phyloP scores from a whole-genome alignment of 768 basidiomycete species.

The Panaeolus cyanescens region DNA sequence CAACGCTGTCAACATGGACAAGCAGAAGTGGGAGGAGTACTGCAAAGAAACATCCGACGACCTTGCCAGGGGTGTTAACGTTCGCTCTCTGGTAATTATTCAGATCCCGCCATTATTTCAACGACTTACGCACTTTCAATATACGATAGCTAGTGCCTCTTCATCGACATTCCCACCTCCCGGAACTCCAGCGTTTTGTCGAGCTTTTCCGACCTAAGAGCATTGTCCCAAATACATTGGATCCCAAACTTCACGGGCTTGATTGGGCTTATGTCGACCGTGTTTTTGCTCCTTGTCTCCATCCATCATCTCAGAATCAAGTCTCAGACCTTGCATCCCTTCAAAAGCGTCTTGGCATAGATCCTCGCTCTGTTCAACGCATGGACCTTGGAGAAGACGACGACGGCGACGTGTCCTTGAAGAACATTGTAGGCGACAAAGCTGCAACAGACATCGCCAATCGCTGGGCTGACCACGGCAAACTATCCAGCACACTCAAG shows the following conservation, averaged over 20 bases:
- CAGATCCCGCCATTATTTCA: background rate
- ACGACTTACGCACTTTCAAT: background rate
- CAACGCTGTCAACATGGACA: slow-evolving; percentile 77
- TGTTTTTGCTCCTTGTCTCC: slow-evolving; percentile 66
- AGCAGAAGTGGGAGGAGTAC: slow-evolving; percentile 54
- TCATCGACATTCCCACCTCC: slow-evolving; percentile 84
- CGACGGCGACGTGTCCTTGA: slow-evolving; percentile 52
- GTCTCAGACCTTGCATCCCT: slow-evolving; percentile 1
- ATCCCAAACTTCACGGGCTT: slow-evolving; percentile 49
- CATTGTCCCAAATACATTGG: slow-evolving; percentile 80
- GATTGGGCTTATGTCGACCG: slow-evolving; percentile 76
- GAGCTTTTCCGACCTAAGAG: slow-evolving; percentile 75
- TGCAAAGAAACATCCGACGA: slow-evolving; percentile 37
- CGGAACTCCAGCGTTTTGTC: slow-evolving; percentile 83
- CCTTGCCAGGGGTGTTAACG: slow-evolving; percentile 40
- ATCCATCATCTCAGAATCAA: slow-evolving; percentile 18
- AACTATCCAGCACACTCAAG: slow-evolving; percentile 42
- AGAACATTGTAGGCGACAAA: slow-evolving; percentile 65
- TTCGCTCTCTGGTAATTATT: slow-evolving; percentile 66
- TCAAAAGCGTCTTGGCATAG: slow-evolving; percentile 8
- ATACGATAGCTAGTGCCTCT: slow-evolving; percentile 87
- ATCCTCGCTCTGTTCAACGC: background rate
- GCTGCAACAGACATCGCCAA: slow-evolving; percentile 46
- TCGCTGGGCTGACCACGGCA: slow-evolving; percentile 57
- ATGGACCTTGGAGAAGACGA: slow-evolving; percentile 19